Evolutionary conservation across 768 basidiomycete species (phyloP).

Genomic region (Leccinellum luteum): DNA sequence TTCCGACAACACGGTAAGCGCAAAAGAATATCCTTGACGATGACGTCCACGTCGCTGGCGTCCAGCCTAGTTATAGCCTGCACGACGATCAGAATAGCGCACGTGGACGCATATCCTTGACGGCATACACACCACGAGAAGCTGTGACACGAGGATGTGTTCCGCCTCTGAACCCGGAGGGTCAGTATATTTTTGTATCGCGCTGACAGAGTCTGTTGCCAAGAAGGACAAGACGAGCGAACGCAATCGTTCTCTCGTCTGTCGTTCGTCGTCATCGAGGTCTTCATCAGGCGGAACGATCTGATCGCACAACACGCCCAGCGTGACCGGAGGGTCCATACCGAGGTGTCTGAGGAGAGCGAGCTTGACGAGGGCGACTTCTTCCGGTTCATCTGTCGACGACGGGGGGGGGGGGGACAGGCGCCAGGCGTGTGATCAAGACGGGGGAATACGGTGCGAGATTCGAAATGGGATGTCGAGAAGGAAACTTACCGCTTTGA

Average conservation of each 20-base stretch:
- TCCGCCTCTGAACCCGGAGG: constrained; percentile 46
- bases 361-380: constrained; percentile 58
- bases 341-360: constrained; percentile 62
- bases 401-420: constrained; percentile 10
- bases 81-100: constrained; percentile 4
- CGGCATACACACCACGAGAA: constrained; percentile 44
- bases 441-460: constrained; percentile 6
- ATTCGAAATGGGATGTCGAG: neutral
- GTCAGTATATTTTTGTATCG: constrained; percentile 44
- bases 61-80: constrained; percentile 52
- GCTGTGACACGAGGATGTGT: constrained; percentile 43
- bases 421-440: constrained; percentile 20
- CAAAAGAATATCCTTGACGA: constrained; percentile 54
- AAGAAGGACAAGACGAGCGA: constrained; percentile 61
- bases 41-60: constrained; percentile 40
- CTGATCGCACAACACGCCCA: constrained; percentile 71
- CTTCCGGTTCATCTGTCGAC: constrained; percentile 60
- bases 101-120: neutral
- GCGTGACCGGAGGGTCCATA: constrained; percentile 56
- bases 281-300: constrained; percentile 49
- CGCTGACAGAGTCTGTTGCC: constrained; percentile 46
- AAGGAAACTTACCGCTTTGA: constrained; percentile 58
- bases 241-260: constrained; percentile 54
- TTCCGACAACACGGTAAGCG: constrained; percentile 44
- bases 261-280: constrained; percentile 56